Percentiles rank a stretch among this genome's conserved stretches.
phyloP scores from a whole-genome alignment of 2,329 filamentous ascomycete species.

The Hypoxylon sp. region DNA sequence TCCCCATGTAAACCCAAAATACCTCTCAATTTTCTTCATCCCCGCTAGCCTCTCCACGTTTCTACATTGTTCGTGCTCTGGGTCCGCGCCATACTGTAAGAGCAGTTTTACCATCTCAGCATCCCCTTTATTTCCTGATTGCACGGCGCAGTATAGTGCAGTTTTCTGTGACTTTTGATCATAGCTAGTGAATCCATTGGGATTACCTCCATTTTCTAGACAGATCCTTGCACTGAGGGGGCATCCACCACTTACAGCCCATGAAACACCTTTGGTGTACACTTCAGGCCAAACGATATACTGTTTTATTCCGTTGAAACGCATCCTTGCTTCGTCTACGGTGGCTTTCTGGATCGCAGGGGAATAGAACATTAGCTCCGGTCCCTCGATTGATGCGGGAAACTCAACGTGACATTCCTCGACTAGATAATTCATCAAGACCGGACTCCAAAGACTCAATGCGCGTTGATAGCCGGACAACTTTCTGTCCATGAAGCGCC shows the following conservation, averaged over 20 bases:
- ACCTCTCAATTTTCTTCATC: conserved; percentile 14
- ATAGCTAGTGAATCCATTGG: neutral
- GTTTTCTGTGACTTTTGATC: neutral
- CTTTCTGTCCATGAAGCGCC: too few relatives aligned
- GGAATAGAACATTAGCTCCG: neutral
- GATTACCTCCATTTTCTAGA: conserved; percentile 33
- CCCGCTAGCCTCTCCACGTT: neutral
- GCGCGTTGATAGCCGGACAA: conserved; percentile 11
- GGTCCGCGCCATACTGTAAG: conserved; percentile 17
- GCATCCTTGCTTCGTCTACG: conserved; percentile 14
- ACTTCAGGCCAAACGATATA: conserved; percentile 27
- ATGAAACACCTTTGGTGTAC: neutral
- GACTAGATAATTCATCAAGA: conserved; percentile 16
- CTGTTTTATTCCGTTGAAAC: conserved; percentile 28
- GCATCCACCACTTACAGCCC: fast-evolving
- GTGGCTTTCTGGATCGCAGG: neutral
- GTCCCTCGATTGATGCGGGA: neutral
- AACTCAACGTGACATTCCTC: conserved; percentile 27
- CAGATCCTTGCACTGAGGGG: conserved; percentile 12
- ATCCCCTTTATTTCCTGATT: neutral
- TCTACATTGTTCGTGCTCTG: neutral
- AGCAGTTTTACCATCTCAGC: conserved; percentile 24
- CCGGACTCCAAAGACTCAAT: conserved; percentile 26
- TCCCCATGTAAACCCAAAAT: conserved; percentile 22
- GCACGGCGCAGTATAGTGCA: conserved; percentile 4